Evolutionary conservation across 2,329 filamentous ascomycete genomes (phyloP).

Genomic region (Colletotrichum endophyticum): DNA sequence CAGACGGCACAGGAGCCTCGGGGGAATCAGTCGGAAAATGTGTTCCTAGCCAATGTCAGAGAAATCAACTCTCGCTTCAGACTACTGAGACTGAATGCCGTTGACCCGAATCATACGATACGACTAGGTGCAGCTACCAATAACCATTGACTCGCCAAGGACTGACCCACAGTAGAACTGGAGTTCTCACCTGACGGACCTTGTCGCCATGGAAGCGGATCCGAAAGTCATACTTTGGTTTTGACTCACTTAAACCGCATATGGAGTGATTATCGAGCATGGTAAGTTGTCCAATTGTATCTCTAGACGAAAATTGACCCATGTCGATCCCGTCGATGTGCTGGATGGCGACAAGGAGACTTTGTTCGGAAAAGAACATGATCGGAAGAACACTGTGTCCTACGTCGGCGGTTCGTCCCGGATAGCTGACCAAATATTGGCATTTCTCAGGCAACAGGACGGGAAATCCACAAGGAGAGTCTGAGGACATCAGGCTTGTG

Average conservation of each 20-base stretch:
- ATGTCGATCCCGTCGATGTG: too few relatives aligned
- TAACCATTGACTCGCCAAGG: neutral
- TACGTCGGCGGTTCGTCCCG: neutral
- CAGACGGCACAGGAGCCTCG: neutral
- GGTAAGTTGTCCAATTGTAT: neutral
- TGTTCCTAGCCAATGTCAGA: neutral
- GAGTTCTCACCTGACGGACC: neutral
- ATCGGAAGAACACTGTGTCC: neutral
- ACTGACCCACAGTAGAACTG: neutral
- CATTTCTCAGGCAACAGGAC: neutral
- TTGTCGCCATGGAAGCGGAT: neutral
- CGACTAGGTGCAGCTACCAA: neutral
- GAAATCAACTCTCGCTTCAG: neutral
- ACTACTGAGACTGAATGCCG: neutral
- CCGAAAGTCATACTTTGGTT: neutral
- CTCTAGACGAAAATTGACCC: neutral
- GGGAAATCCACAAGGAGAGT: too few relatives aligned
- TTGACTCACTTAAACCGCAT: neutral
- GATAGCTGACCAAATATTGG: neutral
- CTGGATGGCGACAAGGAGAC: neutral
- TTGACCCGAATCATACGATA: neutral
- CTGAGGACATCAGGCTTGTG: too few relatives aligned
- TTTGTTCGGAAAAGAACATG: neutral
- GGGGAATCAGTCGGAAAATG: neutral
- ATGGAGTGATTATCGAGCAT: neutral